Evolutionary conservation across 257 asterid genomes (phyloP), one percentile per base, ranked within the genome.

Genomic region (Voacanga thouarsii): DNA sequence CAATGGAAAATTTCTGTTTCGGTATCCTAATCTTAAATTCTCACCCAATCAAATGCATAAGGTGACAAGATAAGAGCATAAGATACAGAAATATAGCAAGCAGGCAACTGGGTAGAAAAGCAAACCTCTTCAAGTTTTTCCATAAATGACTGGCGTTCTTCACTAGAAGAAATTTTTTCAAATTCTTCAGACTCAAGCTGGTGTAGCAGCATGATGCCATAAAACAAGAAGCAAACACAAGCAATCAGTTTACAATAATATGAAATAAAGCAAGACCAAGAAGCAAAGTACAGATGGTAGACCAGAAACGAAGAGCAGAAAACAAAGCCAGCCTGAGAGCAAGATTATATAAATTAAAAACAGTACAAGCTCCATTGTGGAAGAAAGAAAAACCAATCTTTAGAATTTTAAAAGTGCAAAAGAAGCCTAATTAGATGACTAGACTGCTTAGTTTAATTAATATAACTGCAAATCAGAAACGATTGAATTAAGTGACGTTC

Each of bases 41-140:
- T 45, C 10, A 66, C 30, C 55, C n/a, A 74, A 43, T 24, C 43
- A n/a, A 50, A 24, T 15, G 45, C 47, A 72, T 28, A 63, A 65
- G 56, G 28, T 39, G 66, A 26, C 16, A 65, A 79, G 37, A 23
- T 28, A 21, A 55, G 9, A 68, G 23, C 33, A 41, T 9, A 7
- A 68, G 73, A 68, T 66, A 12, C 15, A 39, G 0, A 24, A 37
- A 65, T 39, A 59, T 63, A 57, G 19, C 16, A 3, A 68, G 61
- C 41, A 65, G 77, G 70, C 81, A 77, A 79, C 67, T 47, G 75
- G 82, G 79, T 75, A 67, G 82, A 68, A 66, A 76, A 65, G 75
- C 86, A 77, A 77, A 96, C 99, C 99, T 96, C 97, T 64, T 86
- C 92, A 82, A 96, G 99, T 82, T 92, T 93, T 85, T 89, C 95